These are phyloP conservation scores for Cladosporium austrohemisphaericum DNA, from an alignment of 2,329 filamentous ascomycete genomes.

Conservation along the genomic window DNA sequence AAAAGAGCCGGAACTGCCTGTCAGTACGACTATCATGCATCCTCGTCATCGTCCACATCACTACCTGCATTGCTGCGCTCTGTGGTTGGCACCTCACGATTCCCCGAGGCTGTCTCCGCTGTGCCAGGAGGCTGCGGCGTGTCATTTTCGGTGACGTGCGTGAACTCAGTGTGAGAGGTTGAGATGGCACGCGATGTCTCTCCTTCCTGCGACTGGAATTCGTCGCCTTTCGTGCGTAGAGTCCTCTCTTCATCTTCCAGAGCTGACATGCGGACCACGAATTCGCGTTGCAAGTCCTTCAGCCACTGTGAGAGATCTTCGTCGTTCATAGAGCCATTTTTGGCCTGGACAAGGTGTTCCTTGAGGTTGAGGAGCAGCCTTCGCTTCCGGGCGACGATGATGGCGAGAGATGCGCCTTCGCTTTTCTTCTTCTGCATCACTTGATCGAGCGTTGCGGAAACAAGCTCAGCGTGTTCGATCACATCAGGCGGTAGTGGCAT, in stretches of 20 bases:
- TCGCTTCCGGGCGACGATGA: slow-evolving; percentile 60
- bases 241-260: slow-evolving; percentile 50
- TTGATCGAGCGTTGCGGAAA: slow-evolving; percentile 60
- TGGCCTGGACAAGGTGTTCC: slow-evolving; percentile 68
- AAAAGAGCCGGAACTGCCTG: too few relatives aligned
- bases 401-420: slow-evolving; percentile 56
- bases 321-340: slow-evolving; percentile 60
- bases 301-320: slow-evolving; percentile 62
- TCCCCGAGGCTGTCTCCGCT: background rate
- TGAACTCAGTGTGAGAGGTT: background rate
- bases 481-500: slow-evolving; percentile 68
- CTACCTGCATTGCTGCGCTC: background rate
- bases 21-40: too few relatives aligned
- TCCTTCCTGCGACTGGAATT: background rate
- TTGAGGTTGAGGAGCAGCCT: slow-evolving; percentile 70
- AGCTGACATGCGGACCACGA: slow-evolving; percentile 65
- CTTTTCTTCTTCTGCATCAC: slow-evolving; percentile 50
- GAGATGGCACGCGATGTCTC: background rate
- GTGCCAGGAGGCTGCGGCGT: background rate
- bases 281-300: slow-evolving; percentile 67
- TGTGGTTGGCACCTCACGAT: background rate
- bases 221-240: background rate
- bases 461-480: slow-evolving; percentile 62
- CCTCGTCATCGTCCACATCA: too few relatives aligned
- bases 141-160: background rate